Evolutionary conservation across 768 basidiomycete genomes (phyloP), one percentile per base, ranked within the genome.

Genomic region (Erythrobasidium yunnanense): DNA sequence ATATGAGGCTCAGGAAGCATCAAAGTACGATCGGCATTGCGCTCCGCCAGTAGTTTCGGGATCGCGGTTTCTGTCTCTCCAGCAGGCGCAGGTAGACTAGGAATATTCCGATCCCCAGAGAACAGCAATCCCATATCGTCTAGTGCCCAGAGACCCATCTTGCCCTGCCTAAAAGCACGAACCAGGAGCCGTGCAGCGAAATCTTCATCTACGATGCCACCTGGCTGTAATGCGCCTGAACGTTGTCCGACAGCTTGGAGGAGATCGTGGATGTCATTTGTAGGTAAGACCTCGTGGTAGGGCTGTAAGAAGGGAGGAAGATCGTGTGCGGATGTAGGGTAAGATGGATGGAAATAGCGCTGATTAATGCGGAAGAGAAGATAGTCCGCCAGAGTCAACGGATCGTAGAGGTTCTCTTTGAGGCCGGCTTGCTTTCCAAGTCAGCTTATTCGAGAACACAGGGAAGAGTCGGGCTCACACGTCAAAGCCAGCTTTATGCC

Each of bases 401-500:
- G 80, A 75, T 90, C 87, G 74, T 92, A 91, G 66, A 95, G 75
- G 23, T 87, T 85, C 79, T 91, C 89, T 76, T 95, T 95, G 78
- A 96, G 91, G 22, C 90, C 90, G 76, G 89, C 89, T 90, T 74
- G n/a, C n/a, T n/a, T n/a, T n/a, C n/a, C n/a, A n/a, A n/a, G n/a
- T n/a, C n/a, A n/a, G n/a, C n/a, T n/a, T n/a, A n/a, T 65, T 63
- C 34, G 8, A 47, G 35, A 30, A 33, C 25, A 17, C 15, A 42
- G 34, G 32, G 33, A 58, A 32, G 5, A 66, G 65, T 32, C 27
- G 5, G 20, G 18, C 68, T 46, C 34, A 69, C 68, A 68, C 47
- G 95, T 96, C 66, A 96, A 78, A 52, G 90, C 92, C 22, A 96
- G 82, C 76, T 92, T 96, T 57, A 95, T 81, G 11, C 88, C 93